Evolutionary conservation across 169 alveolate genomes (phyloP).

Genomic region (Blepharisma undulans): DNA sequence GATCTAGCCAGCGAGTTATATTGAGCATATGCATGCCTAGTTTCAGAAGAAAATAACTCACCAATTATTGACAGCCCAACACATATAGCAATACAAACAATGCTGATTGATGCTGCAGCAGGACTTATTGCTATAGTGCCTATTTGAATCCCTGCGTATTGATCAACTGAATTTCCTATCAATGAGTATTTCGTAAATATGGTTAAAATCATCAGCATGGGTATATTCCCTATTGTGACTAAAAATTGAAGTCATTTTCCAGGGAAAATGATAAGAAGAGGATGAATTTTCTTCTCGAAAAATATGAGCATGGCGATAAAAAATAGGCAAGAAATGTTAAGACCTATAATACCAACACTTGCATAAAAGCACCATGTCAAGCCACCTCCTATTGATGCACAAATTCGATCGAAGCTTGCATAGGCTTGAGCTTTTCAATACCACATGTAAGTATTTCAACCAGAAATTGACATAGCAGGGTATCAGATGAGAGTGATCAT

Average conservation of each 20-base stretch:
- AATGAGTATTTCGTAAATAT: neutral
- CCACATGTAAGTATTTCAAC: neutral
- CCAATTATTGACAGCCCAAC: neutral
- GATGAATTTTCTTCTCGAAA: neutral
- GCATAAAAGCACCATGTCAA: neutral
- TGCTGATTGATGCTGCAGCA: neutral
- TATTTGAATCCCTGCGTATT: neutral
- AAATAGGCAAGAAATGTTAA: too few relatives aligned
- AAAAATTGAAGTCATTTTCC: neutral
- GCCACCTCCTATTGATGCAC: neutral
- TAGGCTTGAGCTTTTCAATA: neutral
- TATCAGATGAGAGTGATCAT: neutral
- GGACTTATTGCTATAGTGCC: neutral
- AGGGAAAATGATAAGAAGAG: neutral
- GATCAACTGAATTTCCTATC: neutral
- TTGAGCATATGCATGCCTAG: neutral
- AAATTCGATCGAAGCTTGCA: neutral
- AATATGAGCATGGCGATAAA: neutral
- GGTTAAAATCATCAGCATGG: neutral
- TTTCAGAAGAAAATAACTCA: neutral
- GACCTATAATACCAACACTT: neutral
- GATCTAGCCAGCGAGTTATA: neutral
- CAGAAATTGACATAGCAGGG: neutral
- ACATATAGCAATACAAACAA: too few relatives aligned
- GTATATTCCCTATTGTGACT: neutral